phyloP scores from a whole-genome alignment of 495 filamentous ascomycete genomes.

The Lophiostoma macrostomum region DNA sequence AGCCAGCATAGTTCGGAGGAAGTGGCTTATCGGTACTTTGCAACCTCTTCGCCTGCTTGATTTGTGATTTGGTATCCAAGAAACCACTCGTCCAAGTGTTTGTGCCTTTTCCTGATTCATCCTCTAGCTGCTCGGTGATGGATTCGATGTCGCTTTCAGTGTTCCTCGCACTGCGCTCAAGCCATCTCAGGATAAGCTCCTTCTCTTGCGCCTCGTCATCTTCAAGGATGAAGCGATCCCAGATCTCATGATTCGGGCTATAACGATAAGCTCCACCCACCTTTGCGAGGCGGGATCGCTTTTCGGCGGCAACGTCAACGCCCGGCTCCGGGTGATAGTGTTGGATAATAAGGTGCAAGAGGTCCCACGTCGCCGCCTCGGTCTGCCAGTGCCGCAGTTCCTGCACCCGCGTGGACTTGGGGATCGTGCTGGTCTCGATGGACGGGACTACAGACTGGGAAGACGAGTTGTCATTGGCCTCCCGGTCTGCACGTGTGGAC shows the following conservation, averaged over 20 bases:
- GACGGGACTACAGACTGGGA: conserved; percentile 10
- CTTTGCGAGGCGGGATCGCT: conserved; percentile 48
- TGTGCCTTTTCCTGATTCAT: conserved; percentile 59
- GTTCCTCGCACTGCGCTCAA: conserved; percentile 66
- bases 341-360: conserved; percentile 64
- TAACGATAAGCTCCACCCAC: conserved; percentile 51
- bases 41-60: conserved; percentile 85
- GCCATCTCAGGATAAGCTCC: conserved; percentile 74
- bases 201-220: conserved; percentile 71
- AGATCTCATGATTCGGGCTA: conserved; percentile 60
- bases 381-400: conserved; percentile 63
- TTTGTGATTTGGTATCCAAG: conserved; percentile 83
- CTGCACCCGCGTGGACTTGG: conserved; percentile 33
- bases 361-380: conserved; percentile 84
- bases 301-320: conserved; percentile 38
- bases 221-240: conserved; percentile 61
- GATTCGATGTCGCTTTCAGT: conserved; percentile 67
- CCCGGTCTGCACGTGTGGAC: conserved; percentile 4
- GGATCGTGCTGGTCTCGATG: conserved; percentile 11
- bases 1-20: conserved; percentile 39
- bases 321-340: conserved; percentile 44
- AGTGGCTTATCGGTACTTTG: conserved; percentile 59
- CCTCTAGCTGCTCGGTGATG: conserved; percentile 66
- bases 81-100: conserved; percentile 77
- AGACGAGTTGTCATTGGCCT: conserved; percentile 8